Evolutionary conservation across 1,284 basidiomycete genomes (phyloP).

Genomic region (Trichosporon asahii): DNA sequence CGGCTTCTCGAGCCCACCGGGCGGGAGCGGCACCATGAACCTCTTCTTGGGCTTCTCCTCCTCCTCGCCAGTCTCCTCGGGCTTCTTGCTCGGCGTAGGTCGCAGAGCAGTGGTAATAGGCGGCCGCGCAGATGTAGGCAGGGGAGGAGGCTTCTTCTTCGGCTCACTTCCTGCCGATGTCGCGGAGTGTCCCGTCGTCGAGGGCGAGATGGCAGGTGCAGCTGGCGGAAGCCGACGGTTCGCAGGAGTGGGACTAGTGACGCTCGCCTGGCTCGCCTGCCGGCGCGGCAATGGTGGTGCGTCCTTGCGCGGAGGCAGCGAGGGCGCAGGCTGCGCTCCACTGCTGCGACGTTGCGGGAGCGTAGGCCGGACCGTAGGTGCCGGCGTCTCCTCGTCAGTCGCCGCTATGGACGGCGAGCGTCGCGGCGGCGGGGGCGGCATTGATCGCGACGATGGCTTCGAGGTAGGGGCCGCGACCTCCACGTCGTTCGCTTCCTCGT

Average conservation of each 20-base stretch:
- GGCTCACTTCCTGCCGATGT: background rate
- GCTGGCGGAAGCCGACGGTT: background rate
- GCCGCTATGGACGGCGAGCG: too few relatives aligned
- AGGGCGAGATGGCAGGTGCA: background rate
- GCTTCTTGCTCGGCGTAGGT: background rate
- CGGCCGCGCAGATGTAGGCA: background rate
- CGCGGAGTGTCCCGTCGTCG: background rate
- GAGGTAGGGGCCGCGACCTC: too few relatives aligned
- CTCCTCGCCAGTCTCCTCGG: background rate
- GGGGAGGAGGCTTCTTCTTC: background rate
- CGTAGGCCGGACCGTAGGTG: background rate
- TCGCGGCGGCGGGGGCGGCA: background rate
- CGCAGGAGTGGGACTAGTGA: background rate
- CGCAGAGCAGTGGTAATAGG: background rate
- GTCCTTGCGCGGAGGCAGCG: background rate
- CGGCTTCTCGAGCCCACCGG: constrained; percentile 1
- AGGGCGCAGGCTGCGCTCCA: background rate
- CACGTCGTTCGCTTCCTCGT: background rate
- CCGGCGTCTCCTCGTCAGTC: background rate
- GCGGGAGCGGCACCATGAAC: constrained; percentile 1
- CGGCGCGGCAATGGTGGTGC: background rate
- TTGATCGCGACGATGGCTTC: background rate
- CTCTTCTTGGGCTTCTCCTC: background rate
- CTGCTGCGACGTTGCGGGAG: background rate
- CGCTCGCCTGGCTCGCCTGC: background rate